These are phyloP conservation scores for Trichophyton rubrum DNA, from an alignment of 2,329 filamentous ascomycete genomes.

Conservation along the genomic window DNA sequence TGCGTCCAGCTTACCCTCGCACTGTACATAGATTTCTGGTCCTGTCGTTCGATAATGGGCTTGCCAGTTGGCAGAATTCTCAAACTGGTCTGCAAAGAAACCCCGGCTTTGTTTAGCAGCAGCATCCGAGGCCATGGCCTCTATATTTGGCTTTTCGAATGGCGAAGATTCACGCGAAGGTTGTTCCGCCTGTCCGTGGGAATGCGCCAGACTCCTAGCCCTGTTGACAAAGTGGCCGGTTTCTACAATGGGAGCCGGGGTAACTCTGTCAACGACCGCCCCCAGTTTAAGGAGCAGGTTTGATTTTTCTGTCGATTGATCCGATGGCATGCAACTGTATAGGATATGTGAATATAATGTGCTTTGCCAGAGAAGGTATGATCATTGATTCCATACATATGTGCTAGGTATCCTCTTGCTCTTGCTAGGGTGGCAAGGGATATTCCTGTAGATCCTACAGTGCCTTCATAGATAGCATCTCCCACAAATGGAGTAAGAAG, in stretches of 20 bases:
- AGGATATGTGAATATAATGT: background rate
- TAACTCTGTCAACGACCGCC: slow-evolving; percentile 81
- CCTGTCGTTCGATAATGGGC: slow-evolving; percentile 76
- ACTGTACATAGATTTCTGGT: slow-evolving; percentile 77
- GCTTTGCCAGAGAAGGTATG: background rate
- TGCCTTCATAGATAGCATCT: slow-evolving; percentile 95
- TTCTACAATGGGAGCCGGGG: slow-evolving; percentile 86
- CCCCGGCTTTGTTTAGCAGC: slow-evolving; percentile 52
- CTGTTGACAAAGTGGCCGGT: slow-evolving; percentile 90
- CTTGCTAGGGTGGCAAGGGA: slow-evolving; percentile 80
- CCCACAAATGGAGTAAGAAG: slow-evolving; percentile 66
- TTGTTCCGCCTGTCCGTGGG: slow-evolving; percentile 47
- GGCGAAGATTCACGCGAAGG: slow-evolving; percentile 10
- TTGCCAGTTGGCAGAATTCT: slow-evolving; percentile 75
- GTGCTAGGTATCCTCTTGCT: slow-evolving; percentile 76
- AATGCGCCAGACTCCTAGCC: slow-evolving; percentile 60
- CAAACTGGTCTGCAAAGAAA: slow-evolving; percentile 95
- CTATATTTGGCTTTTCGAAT: slow-evolving; percentile 15
- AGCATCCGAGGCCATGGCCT: slow-evolving; percentile 9
- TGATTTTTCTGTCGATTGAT: slow-evolving; percentile 79
- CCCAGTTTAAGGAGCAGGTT: slow-evolving; percentile 80
- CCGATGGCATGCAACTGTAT: slow-evolving; percentile 77
- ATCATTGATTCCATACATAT: slow-evolving; percentile 50
- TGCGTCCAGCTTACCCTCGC: slow-evolving; percentile 60
- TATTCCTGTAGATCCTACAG: slow-evolving; percentile 90